Evolutionary conservation across 257 asterid genomes (phyloP), one percentile per base, ranked within the genome.

Genomic region (Nicotiana tabacum): DNA sequence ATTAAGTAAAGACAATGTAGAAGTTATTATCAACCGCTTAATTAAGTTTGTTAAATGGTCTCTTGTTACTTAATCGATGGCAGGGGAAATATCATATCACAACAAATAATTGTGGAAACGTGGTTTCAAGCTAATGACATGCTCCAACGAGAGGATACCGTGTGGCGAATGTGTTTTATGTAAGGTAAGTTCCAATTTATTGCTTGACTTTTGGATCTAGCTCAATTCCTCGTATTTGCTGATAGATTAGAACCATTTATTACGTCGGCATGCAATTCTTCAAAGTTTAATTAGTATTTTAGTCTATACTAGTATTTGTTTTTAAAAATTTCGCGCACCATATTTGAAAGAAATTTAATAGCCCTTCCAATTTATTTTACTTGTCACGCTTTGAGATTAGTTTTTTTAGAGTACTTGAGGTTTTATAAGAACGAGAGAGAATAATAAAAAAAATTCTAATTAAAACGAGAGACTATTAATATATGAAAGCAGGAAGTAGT

Each of bases 21-120:
- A 21, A 46, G 24, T 72, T 13, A 29, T 29, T 29, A 29, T 29
- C 30, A 29, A 29, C 30, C 30, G 61, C 32, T 70, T 43, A 72
- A 72, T 37, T 72, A 35, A 32, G 62, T 57, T 66, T 77, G 86
- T 27, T 78, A 85, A 78, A 60, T 66, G 15, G 77, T 84, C 82
- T 84, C 84, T 67, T 84, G 32, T 82, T 33, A 24, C 51, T 39
- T n/a, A 53, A 78, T 35, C 78, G 69, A 39, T 77, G 30, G 35
- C 79, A 74, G 80, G 51, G 62, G 64, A 74, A 74, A 15, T 48
- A 74, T 74, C 27, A 74, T 24, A 48, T 24, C 80, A 27, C 62
- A 48, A 74, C 43, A 27, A 27, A 27, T 51, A 24, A 74, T 74
- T 74, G 43, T 55, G 24, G 62, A 27, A 48, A 74, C 80, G 80